Evolutionary conservation across 1,284 basidiomycete species (phyloP), one percentile per base, ranked within the genome.

Genomic region (Neonothopanus nambi): DNA sequence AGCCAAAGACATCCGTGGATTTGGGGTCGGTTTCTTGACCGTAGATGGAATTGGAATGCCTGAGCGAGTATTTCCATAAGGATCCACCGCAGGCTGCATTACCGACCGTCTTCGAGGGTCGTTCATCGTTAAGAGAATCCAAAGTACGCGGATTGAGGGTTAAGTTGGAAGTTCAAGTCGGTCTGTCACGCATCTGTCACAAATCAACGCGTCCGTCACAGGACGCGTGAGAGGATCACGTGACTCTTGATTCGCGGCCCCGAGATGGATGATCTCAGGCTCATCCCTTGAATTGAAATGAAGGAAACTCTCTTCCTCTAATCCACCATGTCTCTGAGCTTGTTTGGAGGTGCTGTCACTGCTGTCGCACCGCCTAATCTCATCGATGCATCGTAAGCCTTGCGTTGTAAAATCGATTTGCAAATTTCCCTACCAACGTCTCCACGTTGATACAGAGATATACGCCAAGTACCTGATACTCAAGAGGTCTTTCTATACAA

Each of bases 381-480:
- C 58, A 68, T 92, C 52, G 95, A 99, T 72, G 93, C 89, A 48
- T 93, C 93, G 95, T 96, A 73, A 62, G 91, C 75, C 26, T 15
- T 51, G 55, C 38, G 54, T 56, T 58, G 37, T 44, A 42, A 48
- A 51, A 47, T 33, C 39, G 24, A 20, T 21, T 21, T n/a, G n/a
- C n/a, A n/a, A n/a, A n/a, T n/a, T n/a, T n/a, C n/a, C n/a, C n/a
- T n/a, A n/a, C 17, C 23, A n/a, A 46, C 45, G 33, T 21, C 44
- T 52, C 40, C 38, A 45, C 39, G 24, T 50, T 17, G 55, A 40
- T 40, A 38, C 68, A 98, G 95, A 57, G 81, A 89, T 59, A 59
- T 97, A 2, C 92, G 96, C 56, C 93, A 98, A 74, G 80, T 99
- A 11, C 96, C 97, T n/a, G 91, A 99, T 68, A 95, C 85, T 12